Conservation (phyloP, 2,329 filamentous ascomycete genomes). For the Orbilia blumenaviensis region DNA sequence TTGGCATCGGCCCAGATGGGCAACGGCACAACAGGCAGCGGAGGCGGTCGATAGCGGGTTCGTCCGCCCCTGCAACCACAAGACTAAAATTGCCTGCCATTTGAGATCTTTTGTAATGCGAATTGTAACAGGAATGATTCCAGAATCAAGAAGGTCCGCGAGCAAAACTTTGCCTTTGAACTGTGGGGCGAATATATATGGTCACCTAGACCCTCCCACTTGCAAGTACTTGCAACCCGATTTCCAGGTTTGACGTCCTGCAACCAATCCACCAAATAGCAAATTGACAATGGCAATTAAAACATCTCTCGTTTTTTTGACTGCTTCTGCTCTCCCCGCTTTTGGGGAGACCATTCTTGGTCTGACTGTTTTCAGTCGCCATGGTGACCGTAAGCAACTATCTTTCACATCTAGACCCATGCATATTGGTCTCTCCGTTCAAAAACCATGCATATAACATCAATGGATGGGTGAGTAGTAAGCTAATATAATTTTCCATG, state of each 20-base stretch:
- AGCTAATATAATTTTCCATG: background rate
- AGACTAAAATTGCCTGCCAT: slow-evolving; percentile 1
- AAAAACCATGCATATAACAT: slow-evolving; percentile 58
- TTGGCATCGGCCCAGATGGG: slow-evolving; percentile 28
- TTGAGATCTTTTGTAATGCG: slow-evolving; percentile 3
- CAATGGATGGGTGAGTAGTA: background rate
- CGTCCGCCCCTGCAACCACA: slow-evolving; percentile 12
- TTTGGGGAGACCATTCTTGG: slow-evolving; percentile 76
- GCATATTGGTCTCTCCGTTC: too few relatives aligned
- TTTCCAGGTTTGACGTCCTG: slow-evolving; percentile 12
- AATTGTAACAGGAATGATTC: background rate
- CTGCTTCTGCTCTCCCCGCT: slow-evolving; percentile 46
- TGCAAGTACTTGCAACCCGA: too few relatives aligned
- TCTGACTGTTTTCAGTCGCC: slow-evolving; percentile 85
- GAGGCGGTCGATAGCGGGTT: slow-evolving; percentile 44
- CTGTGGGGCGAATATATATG: slow-evolving; percentile 22
- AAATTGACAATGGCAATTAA: slow-evolving; percentile 36
- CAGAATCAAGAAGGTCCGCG: background rate
- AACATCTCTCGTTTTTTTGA: slow-evolving; percentile 33
- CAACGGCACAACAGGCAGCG: slow-evolving; percentile 40
- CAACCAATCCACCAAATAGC: background rate
- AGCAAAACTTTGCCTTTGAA: background rate
- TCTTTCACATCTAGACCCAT: too few relatives aligned
- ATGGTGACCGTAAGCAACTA: slow-evolving; percentile 74
- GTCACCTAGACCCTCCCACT: background rate